Base-by-base conservation (phyloP, 2,329 filamentous ascomycete genomes). In the Iodosphaeria phyllophila region DNA sequence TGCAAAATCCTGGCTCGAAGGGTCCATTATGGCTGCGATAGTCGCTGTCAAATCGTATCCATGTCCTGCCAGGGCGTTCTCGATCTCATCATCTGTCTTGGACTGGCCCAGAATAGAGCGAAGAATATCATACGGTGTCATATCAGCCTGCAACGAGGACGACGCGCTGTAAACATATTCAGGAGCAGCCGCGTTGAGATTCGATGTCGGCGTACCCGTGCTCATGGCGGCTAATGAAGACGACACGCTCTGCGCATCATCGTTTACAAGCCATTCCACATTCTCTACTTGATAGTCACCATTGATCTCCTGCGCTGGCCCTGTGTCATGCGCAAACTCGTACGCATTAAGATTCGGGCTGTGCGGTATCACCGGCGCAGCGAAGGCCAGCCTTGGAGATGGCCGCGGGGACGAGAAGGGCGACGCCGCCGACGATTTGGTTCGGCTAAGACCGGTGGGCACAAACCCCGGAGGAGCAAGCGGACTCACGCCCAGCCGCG, bases 71-170 rank as follows among this genome's bases (percentile, higher is more conserved):
- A 98, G 63, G 4, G 86, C 80, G n/a, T 72, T 64, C 45, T 93
- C 84, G 23, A 98, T 86, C 48, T 98, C 89, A 25, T 95, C 84
- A 40, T 95, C 86, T 3, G 80, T 76, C 41, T 78, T 75, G 27
- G 80, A 73, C 38, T 89, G 82, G 23, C 86, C 82, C 14, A 98
- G 60, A 20, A 98, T 91, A 5, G 86, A 93, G 32, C 89, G 78
- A 28, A 98, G 62, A 68, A 98, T 95, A 45, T 98, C 89, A 50
- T 93, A 92, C 1, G 89, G 86, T 30, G 80, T 91, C 86, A 98
- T 95, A 42, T 95, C 84, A 28, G 71, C 68, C 41, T 77, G 76
- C 44, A 74, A 67, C 24, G 62, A 53, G 16, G 62, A 57, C n/a
- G n/a, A n/a, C n/a, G n/a, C n/a, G n/a, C n/a, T n/a, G n/a, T n/a